Evolutionary conservation across 148 eudicot species (phyloP).

Genomic region (Rhododendron mucronatum): DNA sequence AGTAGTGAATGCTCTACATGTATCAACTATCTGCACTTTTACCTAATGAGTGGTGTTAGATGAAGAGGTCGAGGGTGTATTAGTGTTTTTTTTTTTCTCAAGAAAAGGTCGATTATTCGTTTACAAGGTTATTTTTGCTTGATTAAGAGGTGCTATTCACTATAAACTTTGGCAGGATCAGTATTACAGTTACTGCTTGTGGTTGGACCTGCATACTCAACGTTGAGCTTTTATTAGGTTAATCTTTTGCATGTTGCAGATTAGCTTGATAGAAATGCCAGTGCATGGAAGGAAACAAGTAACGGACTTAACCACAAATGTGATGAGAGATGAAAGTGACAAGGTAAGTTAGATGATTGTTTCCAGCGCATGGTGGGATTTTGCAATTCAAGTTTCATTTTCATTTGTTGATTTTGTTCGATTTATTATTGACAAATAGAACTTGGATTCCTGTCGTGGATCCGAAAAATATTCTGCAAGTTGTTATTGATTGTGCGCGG

Average conservation of each 20-base stretch:
- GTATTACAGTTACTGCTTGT: background rate
- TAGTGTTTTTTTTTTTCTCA: background rate
- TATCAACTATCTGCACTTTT: background rate
- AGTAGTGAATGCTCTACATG: background rate
- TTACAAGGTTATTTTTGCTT: background rate
- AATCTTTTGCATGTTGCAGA: constrained; percentile 44
- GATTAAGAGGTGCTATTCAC: background rate
- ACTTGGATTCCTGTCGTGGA: background rate
- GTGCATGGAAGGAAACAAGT: constrained; percentile 53
- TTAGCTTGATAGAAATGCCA: constrained; percentile 79
- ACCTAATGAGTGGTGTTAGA: background rate
- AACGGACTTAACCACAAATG: constrained; percentile 60
- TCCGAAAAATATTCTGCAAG: background rate
- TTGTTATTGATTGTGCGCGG: background rate
- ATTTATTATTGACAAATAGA: background rate
- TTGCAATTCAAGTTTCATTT: background rate
- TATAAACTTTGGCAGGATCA: background rate
- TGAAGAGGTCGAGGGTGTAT: background rate
- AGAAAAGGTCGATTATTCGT: background rate
- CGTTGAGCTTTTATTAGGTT: constrained; percentile 5
- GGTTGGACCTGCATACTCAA: constrained; percentile 3
- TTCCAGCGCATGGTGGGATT: background rate
- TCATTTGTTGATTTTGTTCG: background rate
- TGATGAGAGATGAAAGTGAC: constrained; percentile 84
- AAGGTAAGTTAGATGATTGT: constrained; percentile 42